Evolutionary conservation across 2,329 filamentous ascomycete species (phyloP), one percentile per base, ranked within the genome.

Genomic region (Penicillium polonicum): DNA sequence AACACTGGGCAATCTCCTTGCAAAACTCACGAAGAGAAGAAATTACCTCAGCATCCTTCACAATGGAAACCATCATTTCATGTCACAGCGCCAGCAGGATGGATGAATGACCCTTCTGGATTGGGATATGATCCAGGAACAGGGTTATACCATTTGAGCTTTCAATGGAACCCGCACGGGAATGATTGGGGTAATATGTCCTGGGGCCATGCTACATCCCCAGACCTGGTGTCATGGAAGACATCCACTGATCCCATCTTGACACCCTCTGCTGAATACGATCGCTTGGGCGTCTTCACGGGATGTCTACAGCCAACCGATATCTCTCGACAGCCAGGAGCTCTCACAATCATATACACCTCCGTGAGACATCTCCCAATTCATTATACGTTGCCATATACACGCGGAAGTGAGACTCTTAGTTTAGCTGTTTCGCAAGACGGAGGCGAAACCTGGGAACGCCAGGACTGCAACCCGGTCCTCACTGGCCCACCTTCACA

Each of bases 101-200:
- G 77, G 77, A 68, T 78, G 64, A 79, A 79, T 49, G 77, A 79
- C 45, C 78, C 78, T 5, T 79, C 76, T 59, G 78, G 71, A 1
- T 70, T 72, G 4, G 72, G 72, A 21, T 78, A 76, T 53, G 75
- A 79, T 46, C 69, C 74, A 3, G 51, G 56, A 21, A 78, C 74
- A 10, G 67, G 69, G 5, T 60, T 72, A 6, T 79, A 79, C 43
- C 77, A 79, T 54, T 21, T 79, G 2, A 72, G 69, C 19, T 79
- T 74, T 48, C 77, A 80, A 65, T 78, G 76, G 70, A 79, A 78
- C 59, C 76, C 75, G 0, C 67, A 70, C 29, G 71, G 71, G 8
- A 74, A 76, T 29, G 72, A 76, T 36, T 78, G 76, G 74, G 77
- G 74, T 9, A 72, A 78, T 41, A 74, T 79, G 10, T 71, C 72